A percentile compares a stretch with the other conserved stretches of the same genome.
phyloP scores from a whole-genome alignment of 306 rosid genomes.

The Aeschynomene evenia region DNA sequence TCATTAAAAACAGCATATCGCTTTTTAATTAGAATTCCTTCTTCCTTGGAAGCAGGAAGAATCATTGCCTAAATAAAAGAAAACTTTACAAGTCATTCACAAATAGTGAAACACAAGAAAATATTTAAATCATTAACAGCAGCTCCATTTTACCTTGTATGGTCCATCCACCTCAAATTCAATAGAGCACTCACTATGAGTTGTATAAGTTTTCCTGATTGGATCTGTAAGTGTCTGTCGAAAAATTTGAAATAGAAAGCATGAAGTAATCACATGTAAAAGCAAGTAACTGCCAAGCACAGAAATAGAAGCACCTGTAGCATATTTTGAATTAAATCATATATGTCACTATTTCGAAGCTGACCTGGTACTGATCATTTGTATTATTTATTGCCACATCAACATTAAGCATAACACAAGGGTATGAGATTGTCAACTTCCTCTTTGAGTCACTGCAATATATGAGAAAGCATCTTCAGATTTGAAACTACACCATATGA shows the following conservation, averaged over 20 bases:
- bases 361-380: conserved; percentile 98
- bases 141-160: conserved; percentile 67
- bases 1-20: conserved; percentile 96
- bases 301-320: conserved; percentile 10
- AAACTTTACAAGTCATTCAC: conserved; percentile 5
- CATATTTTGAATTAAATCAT: conserved; percentile 24
- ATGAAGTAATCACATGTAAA: conserved; percentile 12
- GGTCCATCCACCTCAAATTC: conserved; percentile 99
- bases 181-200: conserved; percentile 95
- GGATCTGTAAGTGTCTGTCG: conserved; percentile 80
- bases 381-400: conserved; percentile 97
- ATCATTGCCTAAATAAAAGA: conserved; percentile 82
- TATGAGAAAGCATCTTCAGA: conserved; percentile 38
- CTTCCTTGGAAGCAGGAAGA: conserved; percentile 97
- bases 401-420: conserved; percentile 99
- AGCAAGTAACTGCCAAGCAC: conserved; percentile 22
- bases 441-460: conserved; percentile 72
- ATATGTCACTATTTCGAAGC: conserved; percentile 31
- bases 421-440: conserved; percentile 96
- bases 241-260: conserved; percentile 34
- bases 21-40: conserved; percentile 95
- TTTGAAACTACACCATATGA: conserved; percentile 12
- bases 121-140: conserved; percentile 11
- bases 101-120: conserved; percentile 24
- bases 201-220: conserved; percentile 59